These are phyloP conservation scores for Acrodontium crateriforme DNA, from an alignment of 2,329 filamentous ascomycete genomes.

Conservation along the genomic window DNA sequence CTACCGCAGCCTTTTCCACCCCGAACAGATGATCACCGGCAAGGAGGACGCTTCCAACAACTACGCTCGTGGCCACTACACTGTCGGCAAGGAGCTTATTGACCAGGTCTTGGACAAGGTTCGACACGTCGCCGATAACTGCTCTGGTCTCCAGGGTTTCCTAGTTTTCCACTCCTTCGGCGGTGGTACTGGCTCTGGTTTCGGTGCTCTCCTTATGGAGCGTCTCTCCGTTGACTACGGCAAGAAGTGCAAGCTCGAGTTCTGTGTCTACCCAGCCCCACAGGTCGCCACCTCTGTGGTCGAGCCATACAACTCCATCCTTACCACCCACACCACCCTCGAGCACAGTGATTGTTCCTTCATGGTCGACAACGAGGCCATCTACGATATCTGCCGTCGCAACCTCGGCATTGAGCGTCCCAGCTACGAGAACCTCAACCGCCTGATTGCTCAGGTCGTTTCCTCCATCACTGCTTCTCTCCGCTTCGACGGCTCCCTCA, in stretches of 20 bases:
- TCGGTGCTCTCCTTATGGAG: constrained; percentile 97
- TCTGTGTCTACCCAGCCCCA: constrained; percentile 96
- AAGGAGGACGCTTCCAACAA: constrained; percentile 99
- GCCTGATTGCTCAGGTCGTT: constrained; percentile 95
- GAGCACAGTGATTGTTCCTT: constrained; percentile 99
- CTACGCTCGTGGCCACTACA: constrained; percentile 99
- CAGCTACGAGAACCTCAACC: constrained; percentile 98
- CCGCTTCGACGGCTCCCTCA: constrained; percentile 95
- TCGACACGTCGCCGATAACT: constrained; percentile 93
- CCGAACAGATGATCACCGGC: constrained; percentile 98
- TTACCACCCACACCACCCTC: constrained; percentile 96
- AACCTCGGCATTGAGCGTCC: constrained; percentile 96
- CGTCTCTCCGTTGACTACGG: constrained; percentile 97
- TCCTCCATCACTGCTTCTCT: constrained; percentile 97
- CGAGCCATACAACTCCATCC: constrained; percentile 99
- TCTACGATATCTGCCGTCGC: constrained; percentile 98
- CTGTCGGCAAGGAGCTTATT: constrained; percentile 97
- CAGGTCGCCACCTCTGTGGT: constrained; percentile 96
- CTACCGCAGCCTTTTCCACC: constrained; percentile 96
- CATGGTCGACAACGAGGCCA: constrained; percentile 99
- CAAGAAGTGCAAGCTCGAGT: constrained; percentile 99
- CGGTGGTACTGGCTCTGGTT: constrained; percentile 96
- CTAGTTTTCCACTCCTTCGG: constrained; percentile 99
- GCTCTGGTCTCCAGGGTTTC: constrained; percentile 95
- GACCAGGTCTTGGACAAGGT: constrained; percentile 97